Base-by-base conservation (phyloP, 2,329 filamentous ascomycete species). In the Ophiocordyceps camponoti-floridani region DNA sequence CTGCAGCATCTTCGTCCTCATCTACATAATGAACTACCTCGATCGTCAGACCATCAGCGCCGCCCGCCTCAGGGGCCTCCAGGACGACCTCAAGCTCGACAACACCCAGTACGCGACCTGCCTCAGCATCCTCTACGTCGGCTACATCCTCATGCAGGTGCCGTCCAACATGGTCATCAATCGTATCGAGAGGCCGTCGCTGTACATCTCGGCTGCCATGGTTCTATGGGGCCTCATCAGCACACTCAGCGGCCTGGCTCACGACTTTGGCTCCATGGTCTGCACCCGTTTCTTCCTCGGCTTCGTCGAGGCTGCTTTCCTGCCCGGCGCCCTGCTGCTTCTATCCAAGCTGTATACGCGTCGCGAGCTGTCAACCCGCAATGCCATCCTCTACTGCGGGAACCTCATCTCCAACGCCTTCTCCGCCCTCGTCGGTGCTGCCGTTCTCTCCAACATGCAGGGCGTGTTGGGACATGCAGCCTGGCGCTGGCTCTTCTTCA, bases 21-120 rank as follows among this genome's bases (percentile, higher is more conserved):
- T 86, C 64, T 86, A 85, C 54, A 83, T 86, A 56, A 68, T 65
- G 59, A 85, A 86, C 61, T 86, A 84, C 58, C 66, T 78, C 28
- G 77, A 81, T 53, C 66, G 77, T 33, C 80, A 80, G 56, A 80
- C 82, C 58, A 81, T 83, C 49, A 77, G 77, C 2, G 70, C 77
- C 1, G 80, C 80, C 1, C 69, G 74, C 19, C 66, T 84, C 44
- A 74, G 76, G 54, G 78, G 79, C 6, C 63, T 84, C 18, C 72
- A 81, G 46, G 64, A 66, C 9, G 79, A 83, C 44, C 60, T 82
- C 19, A 56, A 64, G 2, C 63, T 82, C 48, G 58, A 59, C 38
- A 62, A 73, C 51, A 69, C 67, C 3, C 64, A 84, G 55, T 83
- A 83, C 55, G 70, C 76, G 46, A 79, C 76, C 3, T 76, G 73